Conservation (phyloP, 176 grass and related monocot genomes). For the Areca catechu region DNA sequence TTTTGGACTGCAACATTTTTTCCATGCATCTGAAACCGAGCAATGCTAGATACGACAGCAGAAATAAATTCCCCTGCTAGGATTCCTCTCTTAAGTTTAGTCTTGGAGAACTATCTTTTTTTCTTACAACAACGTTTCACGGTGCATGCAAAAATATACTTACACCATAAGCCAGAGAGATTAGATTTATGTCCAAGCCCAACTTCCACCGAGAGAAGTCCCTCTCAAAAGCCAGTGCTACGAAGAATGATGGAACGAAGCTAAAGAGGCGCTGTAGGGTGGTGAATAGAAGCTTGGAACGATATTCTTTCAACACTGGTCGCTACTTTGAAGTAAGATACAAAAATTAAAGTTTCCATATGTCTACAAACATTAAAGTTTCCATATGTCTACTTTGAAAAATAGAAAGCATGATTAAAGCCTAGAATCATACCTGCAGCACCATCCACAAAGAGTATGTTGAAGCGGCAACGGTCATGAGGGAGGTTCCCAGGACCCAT, state of each 20-base stretch:
- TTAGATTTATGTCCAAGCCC: conserved; percentile 31
- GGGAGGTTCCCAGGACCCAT: conserved; percentile 56
- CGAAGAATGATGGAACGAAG: conserved; percentile 38
- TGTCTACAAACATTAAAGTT: no score
- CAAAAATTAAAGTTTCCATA: no score
- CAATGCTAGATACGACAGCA: no score
- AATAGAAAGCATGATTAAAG: no score
- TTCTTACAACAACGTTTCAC: no score
- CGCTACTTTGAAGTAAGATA: conserved; percentile 17
- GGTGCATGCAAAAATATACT: background rate
- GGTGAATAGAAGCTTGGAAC: conserved; percentile 62
- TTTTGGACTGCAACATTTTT: no score
- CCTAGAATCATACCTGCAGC: conserved; percentile 27
- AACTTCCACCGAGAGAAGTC: conserved; percentile 66
- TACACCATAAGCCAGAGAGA: conserved; percentile 45
- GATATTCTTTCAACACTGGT: conserved; percentile 43
- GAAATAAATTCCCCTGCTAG: no score
- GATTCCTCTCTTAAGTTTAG: no score
- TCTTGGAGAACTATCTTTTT: no score
- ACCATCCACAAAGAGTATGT: conserved; percentile 47
- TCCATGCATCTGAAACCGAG: no score
- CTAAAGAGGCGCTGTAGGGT: conserved; percentile 54
- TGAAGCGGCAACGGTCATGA: conserved; percentile 41
- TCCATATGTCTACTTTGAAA: no score
- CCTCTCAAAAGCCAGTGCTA: conserved; percentile 47